A percentile compares a stretch with the other conserved stretches of the same genome.
phyloP scores from a whole-genome alignment of 305 asterid genomes.

The Fraxinus dipetala region DNA sequence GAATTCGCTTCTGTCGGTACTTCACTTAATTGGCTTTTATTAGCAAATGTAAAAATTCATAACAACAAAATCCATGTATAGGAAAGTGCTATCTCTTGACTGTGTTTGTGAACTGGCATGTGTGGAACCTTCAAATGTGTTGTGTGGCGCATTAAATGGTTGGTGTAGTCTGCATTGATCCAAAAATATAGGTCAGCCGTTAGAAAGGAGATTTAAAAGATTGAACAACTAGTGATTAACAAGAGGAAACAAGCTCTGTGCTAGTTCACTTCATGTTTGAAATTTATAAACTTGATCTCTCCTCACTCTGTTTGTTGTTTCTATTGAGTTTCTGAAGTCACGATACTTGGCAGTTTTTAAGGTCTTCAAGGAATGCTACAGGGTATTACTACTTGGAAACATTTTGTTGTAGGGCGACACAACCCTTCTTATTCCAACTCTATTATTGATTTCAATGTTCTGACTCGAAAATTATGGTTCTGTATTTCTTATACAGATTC shows the following conservation, averaged over 20 bases:
- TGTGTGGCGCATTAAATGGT: neutral
- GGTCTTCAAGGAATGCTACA: neutral
- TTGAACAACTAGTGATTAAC: neutral
- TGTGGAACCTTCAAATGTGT: neutral
- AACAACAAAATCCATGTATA: neutral
- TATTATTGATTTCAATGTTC: conserved; percentile 2
- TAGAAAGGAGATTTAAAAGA: neutral
- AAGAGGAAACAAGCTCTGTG: neutral
- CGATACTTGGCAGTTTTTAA: neutral
- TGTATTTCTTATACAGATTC: neutral
- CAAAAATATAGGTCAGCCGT: neutral
- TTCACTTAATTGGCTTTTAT: neutral
- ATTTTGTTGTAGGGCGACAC: neutral
- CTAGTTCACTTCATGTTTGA: conserved; percentile 1
- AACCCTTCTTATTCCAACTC: neutral
- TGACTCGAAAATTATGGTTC: neutral
- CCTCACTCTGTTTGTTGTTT: conserved; percentile 5
- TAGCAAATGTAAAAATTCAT: neutral
- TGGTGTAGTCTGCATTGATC: neutral
- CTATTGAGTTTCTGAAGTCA: neutral
- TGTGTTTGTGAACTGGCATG: neutral
- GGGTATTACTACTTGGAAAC: conserved; percentile 7
- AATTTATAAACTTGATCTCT: conserved; percentile 7
- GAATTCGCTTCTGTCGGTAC: neutral
- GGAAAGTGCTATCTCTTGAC: neutral